Evolutionary conservation across 495 filamentous ascomycete species (phyloP).

Genomic region (Penicillium canariense): DNA sequence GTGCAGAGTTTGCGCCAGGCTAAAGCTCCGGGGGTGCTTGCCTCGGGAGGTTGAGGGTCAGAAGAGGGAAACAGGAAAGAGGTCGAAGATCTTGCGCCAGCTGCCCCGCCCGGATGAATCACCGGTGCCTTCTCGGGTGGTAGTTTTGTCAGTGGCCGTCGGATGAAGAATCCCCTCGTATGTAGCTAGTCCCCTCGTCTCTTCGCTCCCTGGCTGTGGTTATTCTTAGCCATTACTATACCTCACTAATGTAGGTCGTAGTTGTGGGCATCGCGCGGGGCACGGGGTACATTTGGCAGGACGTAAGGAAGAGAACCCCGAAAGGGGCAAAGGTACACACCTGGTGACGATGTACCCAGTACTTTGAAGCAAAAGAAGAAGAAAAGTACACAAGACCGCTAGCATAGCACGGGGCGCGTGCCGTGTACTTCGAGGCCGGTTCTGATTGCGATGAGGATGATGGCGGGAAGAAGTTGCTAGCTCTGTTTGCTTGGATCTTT

Average conservation of each 20-base stretch:
- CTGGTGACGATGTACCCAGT: background rate
- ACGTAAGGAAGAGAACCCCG: background rate
- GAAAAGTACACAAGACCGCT: too few species aligned
- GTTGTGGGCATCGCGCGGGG: background rate
- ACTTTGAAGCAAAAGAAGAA: background rate
- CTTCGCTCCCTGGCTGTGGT: background rate
- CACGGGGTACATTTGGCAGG: background rate
- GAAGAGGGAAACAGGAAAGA: constrained; percentile 3
- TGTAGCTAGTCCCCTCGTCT: background rate
- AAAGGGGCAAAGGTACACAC: background rate
- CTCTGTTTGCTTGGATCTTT: too few species aligned
- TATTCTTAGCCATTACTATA: background rate
- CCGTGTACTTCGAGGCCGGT: background rate
- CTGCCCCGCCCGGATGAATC: constrained; percentile 8
- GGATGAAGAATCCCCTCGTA: background rate
- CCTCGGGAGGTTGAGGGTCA: too few species aligned
- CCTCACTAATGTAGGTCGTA: background rate
- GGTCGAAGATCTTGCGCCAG: constrained; percentile 2
- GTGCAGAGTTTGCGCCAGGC: background rate
- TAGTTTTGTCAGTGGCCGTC: too few species aligned
- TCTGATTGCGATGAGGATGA: background rate
- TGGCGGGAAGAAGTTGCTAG: too few species aligned
- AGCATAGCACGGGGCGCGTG: background rate
- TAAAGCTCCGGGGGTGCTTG: background rate
- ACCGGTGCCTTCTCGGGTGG: constrained; percentile 7